Evolutionary conservation across 371 early-diverging fungal genomes (phyloP), one percentile per base, ranked within the genome.

Genomic region (Rhizopus stolonifer): DNA sequence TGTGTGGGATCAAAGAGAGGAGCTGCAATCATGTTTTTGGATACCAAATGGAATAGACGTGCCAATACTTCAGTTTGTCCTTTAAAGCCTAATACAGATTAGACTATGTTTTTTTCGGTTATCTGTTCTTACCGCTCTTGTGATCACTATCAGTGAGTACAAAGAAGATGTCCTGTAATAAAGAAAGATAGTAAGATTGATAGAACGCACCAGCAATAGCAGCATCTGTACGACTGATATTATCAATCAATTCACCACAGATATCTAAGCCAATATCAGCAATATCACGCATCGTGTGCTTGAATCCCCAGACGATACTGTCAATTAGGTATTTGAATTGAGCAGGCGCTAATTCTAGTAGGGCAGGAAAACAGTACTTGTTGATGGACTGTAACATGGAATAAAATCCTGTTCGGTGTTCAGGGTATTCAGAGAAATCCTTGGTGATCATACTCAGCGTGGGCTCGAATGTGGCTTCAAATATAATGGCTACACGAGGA

Each of bases 391-490:
- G 83, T 50, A 99, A 64, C 64, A 98, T 80, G 54, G 86, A 90
- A 74, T 91, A 98, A 70, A 99, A 95, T 0, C 90, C 93, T 44
- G 87, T 80, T 40, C 99, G 90, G 70, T 96, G 96, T 60, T 99
- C 98, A 14, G 98, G 98, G 70, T 85, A 96, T 62, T 96, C 97
- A 17, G 92, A 80, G 74, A 97, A 95, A 72, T 99, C 95, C 71
- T 93, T 93, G 74, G 93, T 96, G 65, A 99, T 98, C 98, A 97
- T 98, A 69, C 87, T 89, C 67, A 99, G 72, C 0, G 99, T 99
- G 59, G 91, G 90, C 65, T 91, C 92, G 60, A 99, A 96, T 18
- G 98, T 90, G 3, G 91, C 86, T 58, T 94, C 93, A 54, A 99
- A 79, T 48, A 99, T 91, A 32, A 78, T 62, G 5, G 86, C 85